Base-by-base conservation (phyloP, 2,329 filamentous ascomycete genomes). In the Seiridium unicorne region DNA sequence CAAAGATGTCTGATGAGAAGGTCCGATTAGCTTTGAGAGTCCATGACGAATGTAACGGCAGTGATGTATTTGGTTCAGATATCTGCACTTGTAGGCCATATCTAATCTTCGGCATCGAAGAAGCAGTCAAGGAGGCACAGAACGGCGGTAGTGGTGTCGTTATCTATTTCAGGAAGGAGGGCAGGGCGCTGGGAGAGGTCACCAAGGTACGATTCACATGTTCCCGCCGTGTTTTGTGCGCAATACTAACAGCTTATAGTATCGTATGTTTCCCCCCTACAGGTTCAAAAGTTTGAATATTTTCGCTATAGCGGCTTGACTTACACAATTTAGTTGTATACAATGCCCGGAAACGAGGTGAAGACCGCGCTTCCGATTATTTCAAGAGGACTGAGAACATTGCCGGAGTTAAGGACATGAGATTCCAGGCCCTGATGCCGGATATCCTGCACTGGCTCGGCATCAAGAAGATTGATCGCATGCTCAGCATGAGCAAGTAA, bases 81-180 rank as follows among this genome's bases (percentile, higher is more conserved):
- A 99, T 98, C 70, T 98, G 95, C 79, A 98, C 95, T 9, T 98
- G 94, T 76, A 86, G 92, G 60, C 95, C 95, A 13, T 98, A 98
- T 73, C 86, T 98, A 60, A 96, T 96, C 71, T 98, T 96, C 73
- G 95, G 95, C 62, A 96, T 99, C 63, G 93, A 97, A 71, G 95
- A 99, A 76, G 95, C 95, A 10, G 94, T 99, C 67, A 97, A 96
- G 71, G 93, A 98, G 77, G 95, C 95, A 9, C 95, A 98, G 73
- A 92, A 90, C 60, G 94, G 94, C 57, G 94, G 94, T 53, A 94
- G 90, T 68, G 94, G 94, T 60, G 92, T 97, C 31, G 95, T 98
- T 58, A 97, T 98, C 73, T 99, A 99, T 75, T 99, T 98, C 85
- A 88, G 95, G 67, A 99, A 99, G 75, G 95, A 99, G 79, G 95